phyloP scores from a whole-genome alignment of 1,284 basidiomycete species.

The Austroboletus novae-zelandiae region DNA sequence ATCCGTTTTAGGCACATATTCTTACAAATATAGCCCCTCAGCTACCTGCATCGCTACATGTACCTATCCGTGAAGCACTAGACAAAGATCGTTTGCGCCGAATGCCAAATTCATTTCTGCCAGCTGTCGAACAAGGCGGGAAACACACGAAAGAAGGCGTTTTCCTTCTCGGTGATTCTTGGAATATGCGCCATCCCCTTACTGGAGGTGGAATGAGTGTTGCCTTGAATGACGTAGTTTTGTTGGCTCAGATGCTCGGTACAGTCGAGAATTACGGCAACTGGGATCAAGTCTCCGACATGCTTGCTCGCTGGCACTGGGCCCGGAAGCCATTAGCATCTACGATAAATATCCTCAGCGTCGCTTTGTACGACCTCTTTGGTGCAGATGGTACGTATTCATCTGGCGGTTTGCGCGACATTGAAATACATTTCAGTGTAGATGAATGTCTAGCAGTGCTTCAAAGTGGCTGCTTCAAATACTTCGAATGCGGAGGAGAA shows the following conservation, averaged over 20 bases:
- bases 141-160: conserved; percentile 64
- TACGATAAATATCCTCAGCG: conserved; percentile 87
- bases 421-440: conserved; percentile 32
- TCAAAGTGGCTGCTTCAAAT: conserved; percentile 93
- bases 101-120: conserved; percentile 97
- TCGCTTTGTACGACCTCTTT: conserved; percentile 91
- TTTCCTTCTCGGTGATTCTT: conserved; percentile 91
- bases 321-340: conserved; percentile 75
- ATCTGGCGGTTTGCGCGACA: not conserved
- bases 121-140: conserved; percentile 77
- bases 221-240: conserved; percentile 80
- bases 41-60: conserved; percentile 70
- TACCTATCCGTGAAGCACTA: conserved; percentile 61
- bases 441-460: conserved; percentile 82
- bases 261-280: conserved; percentile 50
- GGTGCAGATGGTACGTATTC: conserved; percentile 72
- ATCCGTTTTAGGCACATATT: conserved; percentile 57
- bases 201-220: conserved; percentile 98
- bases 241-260: conserved; percentile 64
- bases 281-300: conserved; percentile 59
- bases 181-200: conserved; percentile 99
- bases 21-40: conserved; percentile 72
- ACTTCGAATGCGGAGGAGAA: conserved; percentile 93
- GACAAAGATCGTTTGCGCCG: conserved; percentile 73
- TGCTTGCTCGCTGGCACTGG: conserved; percentile 82